Conservation (phyloP, 495 filamentous ascomycete species). For the Chaetomium fimeti region DNA sequence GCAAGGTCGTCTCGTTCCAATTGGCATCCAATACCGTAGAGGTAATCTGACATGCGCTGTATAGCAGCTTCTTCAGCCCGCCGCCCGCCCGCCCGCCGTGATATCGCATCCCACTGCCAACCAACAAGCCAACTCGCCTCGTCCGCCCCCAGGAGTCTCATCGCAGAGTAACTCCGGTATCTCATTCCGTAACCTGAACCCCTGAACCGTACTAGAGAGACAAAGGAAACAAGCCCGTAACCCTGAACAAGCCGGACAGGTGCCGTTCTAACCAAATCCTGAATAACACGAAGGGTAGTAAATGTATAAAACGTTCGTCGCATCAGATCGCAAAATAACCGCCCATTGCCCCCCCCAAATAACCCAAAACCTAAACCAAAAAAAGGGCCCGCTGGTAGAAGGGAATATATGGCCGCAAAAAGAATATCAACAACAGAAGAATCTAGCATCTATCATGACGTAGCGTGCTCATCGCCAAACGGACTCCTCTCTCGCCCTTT, state of each 20-base stretch:
- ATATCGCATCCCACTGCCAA: too few species aligned
- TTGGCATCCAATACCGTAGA: too few species aligned
- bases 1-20: too few species aligned
- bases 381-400: slow-evolving; percentile 3
- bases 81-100: too few species aligned
- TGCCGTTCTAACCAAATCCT: neutral
- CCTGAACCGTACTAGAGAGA: neutral
- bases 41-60: too few species aligned
- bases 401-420: slow-evolving; percentile 1
- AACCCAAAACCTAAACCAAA: neutral
- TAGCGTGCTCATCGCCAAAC: slow-evolving; percentile 57
- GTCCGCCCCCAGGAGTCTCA: too few species aligned
- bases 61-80: too few species aligned
- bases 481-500: slow-evolving; percentile 47
- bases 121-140: too few species aligned
- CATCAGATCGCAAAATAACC: neutral
- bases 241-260: neutral
- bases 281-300: neutral
- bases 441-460: slow-evolving; percentile 21
- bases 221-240: neutral
- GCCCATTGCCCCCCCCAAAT: neutral
- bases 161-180: too few species aligned
- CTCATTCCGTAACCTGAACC: neutral
- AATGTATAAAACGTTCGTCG: neutral
- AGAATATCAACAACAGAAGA: neutral